Base-by-base conservation (phyloP, 257 asterid genomes). In the Salvia miltiorrhiza region DNA sequence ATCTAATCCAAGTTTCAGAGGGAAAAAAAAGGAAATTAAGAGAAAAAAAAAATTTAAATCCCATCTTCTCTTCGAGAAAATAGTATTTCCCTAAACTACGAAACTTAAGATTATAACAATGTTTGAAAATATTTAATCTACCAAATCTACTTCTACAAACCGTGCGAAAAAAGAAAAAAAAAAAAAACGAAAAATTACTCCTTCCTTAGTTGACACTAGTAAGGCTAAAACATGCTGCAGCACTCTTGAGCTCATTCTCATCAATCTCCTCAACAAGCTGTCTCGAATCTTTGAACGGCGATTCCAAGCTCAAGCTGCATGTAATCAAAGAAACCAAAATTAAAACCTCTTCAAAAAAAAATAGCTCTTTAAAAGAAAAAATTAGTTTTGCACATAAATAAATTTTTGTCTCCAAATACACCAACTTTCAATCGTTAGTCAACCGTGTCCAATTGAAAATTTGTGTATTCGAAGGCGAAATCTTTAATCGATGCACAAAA, bases 191-290 rank as follows among this genome's bases (percentile, higher is more conserved):
- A 75, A 10, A 32, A 20, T 14, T 37, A 58, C 48, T 39, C 45
- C 69, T 71, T 57, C 20, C 9, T 73, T 61, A 83, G 57, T 82
- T 87, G 77, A 85, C 82, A 69, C 95, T 88, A 67, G 96, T 89
- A 63, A 91, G 93, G 82, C 88, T 89, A 81, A 89, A 89, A 70
- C 87, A 83, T 61, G 96, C 90, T 41, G 93, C 97, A 43, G 93
- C 96, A 61, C 79, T 88, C 90, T 85, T 91, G 23, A 91, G 69
- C 66, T 91, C 96, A 74, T 88, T 84, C 73, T 83, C 95, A 32
- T 83, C 89, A 59, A 85, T 88, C 73, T 82, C 87, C 76, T 90
- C 90, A 39, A 82, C 75, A n/a, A 84, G 69, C 28, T 87, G 91
- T 66, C 87, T 83, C 1, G 86, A 69, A 64, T 85, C 95, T 61